phyloP scores from a whole-genome alignment of 108 stramenopile species.

The Stephanodiscus triporus region DNA sequence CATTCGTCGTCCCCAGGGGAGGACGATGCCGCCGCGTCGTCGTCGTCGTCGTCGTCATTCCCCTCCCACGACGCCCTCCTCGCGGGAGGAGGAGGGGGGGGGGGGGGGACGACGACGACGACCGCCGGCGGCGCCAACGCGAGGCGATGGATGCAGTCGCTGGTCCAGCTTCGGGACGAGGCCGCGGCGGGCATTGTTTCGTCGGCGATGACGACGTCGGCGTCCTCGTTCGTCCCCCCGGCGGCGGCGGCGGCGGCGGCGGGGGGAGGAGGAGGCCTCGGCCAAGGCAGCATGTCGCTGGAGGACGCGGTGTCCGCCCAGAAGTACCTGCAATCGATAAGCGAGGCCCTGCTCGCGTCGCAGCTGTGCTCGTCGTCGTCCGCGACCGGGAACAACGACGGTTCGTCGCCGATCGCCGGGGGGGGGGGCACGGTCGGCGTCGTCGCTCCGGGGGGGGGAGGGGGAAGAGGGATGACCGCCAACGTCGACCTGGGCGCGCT shows the following conservation, averaged over 20 bases:
- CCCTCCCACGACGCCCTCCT: background rate
- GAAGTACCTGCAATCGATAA: conserved; percentile 25
- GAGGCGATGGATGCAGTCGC: too few species aligned
- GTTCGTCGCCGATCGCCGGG: too few species aligned
- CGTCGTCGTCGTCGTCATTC: background rate
- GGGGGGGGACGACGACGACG: background rate
- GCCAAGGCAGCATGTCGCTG: background rate
- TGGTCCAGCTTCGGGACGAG: background rate
- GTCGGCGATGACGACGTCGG: too few species aligned
- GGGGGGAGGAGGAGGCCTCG: background rate
- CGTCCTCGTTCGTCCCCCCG: too few species aligned
- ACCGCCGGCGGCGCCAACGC: background rate
- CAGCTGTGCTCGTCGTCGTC: conserved; percentile 5
- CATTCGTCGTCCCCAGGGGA: background rate
- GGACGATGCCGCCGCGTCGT: background rate
- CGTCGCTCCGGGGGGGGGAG: background rate
- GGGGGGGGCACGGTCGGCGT: background rate
- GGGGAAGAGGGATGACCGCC: background rate
- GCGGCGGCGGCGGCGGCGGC: background rate
- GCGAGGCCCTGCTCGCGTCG: conserved; percentile 1
- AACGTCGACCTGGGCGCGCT: background rate
- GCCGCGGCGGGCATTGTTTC: background rate
- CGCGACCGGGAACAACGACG: background rate
- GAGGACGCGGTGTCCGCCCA: conserved; percentile 14
- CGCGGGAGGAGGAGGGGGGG: background rate